Evolutionary conservation across 2,329 filamentous ascomycete genomes (phyloP).

Genomic region (Beauveria pseudobassiana): DNA sequence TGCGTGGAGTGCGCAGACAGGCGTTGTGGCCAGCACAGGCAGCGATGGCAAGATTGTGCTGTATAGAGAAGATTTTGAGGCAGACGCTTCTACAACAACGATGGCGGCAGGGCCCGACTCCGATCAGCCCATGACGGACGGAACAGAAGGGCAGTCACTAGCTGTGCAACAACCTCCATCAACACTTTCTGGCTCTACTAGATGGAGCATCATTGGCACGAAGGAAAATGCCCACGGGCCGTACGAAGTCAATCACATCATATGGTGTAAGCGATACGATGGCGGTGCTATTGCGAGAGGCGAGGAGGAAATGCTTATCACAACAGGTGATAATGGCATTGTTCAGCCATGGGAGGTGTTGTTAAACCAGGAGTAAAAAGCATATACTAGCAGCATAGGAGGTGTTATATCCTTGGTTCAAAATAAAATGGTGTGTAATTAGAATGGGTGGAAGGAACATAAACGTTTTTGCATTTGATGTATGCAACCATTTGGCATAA

Average conservation of each 20-base stretch:
- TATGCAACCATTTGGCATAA: not conserved
- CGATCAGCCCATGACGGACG: slow-evolving; percentile 24
- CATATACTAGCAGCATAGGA: not conserved
- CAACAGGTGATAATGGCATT: slow-evolving; percentile 85
- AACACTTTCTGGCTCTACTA: slow-evolving; percentile 27
- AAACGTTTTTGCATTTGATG: not conserved
- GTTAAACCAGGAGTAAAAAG: not conserved
- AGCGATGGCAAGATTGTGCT: slow-evolving; percentile 78
- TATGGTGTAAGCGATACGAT: slow-evolving; percentile 78
- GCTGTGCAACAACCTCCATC: not conserved
- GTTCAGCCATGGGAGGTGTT: slow-evolving; percentile 74
- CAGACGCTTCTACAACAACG: slow-evolving; percentile 15
- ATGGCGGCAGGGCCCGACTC: slow-evolving; percentile 15
- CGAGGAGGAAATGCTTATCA: slow-evolving; percentile 69
- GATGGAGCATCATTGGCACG: slow-evolving; percentile 67
- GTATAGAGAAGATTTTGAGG: slow-evolving; percentile 54
- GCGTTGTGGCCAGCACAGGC: slow-evolving; percentile 77
- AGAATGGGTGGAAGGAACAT: not conserved
- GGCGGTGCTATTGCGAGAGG: slow-evolving; percentile 45
- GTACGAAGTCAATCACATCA: slow-evolving; percentile 88
- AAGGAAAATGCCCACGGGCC: slow-evolving; percentile 74
- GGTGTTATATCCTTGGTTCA: slow-evolving; percentile 3
- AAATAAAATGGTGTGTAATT: not conserved
- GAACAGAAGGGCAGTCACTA: slow-evolving; percentile 4
- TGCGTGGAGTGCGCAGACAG: slow-evolving; percentile 71